Conservation (phyloP, 2,329 filamentous ascomycete species). For the Mycosphaerelloides madeirae region DNA sequence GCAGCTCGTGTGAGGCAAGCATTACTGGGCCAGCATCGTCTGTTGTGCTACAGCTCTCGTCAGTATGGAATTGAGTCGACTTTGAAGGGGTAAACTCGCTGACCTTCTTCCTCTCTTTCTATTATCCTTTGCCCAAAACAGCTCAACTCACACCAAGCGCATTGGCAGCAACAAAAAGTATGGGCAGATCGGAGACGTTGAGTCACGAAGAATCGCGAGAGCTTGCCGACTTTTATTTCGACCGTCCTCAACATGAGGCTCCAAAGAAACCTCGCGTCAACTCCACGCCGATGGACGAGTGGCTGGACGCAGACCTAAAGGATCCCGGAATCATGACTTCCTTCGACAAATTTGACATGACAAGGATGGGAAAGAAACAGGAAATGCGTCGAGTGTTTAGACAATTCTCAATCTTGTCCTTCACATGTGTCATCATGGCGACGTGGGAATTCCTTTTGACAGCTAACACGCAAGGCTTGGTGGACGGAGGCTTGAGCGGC, state of each 20-base stretch:
- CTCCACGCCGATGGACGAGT: slow-evolving; percentile 1
- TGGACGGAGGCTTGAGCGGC: slow-evolving; percentile 15
- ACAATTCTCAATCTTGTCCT: slow-evolving; percentile 47
- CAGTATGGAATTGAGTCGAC: too few species aligned
- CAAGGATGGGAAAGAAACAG: slow-evolving; percentile 47
- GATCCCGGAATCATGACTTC: slow-evolving; percentile 15
- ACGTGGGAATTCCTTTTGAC: slow-evolving; percentile 50
- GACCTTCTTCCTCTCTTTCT: too few species aligned
- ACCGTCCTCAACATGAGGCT: neutral
- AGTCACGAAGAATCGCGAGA: neutral
- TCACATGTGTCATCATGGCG: slow-evolving; percentile 47
- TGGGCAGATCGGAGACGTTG: neutral
- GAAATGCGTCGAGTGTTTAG: slow-evolving; percentile 48
- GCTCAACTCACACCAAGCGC: too few species aligned
- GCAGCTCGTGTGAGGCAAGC: too few species aligned
- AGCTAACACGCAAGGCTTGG: slow-evolving; percentile 25
- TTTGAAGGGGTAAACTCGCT: too few species aligned
- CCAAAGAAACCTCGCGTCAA: slow-evolving; percentile 1
- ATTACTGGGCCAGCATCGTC: too few species aligned
- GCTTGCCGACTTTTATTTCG: slow-evolving; percentile 3
- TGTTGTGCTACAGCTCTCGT: too few species aligned
- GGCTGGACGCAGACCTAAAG: slow-evolving; percentile 9
- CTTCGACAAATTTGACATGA: slow-evolving; percentile 41
- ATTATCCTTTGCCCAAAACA: too few species aligned
- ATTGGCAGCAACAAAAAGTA: neutral